A percentile compares a stretch with the other conserved stretches of the same genome.
phyloP scores from a whole-genome alignment of 2,329 filamentous ascomycete genomes.

The Aspergillus fructus region DNA sequence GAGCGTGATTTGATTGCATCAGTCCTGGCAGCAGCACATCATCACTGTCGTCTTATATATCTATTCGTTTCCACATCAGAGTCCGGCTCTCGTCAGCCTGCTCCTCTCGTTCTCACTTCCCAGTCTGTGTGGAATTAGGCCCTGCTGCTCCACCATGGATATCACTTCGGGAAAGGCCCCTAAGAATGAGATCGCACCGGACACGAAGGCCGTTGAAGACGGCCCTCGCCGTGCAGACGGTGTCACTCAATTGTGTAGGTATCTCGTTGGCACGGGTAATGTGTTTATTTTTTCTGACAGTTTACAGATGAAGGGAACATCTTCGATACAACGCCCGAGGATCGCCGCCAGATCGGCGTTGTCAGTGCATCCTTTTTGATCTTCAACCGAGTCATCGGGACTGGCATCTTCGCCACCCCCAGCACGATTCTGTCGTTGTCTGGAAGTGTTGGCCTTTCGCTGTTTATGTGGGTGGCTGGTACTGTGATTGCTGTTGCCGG shows the following conservation, averaged over 20 bases:
- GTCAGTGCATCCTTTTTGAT: constrained; percentile 47
- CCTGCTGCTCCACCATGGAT: constrained; percentile 7
- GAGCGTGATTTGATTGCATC: constrained; percentile 26
- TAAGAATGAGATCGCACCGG: constrained; percentile 20
- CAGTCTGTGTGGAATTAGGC: background rate
- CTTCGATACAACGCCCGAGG: constrained; percentile 34
- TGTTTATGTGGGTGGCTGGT: constrained; percentile 52
- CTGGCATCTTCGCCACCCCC: constrained; percentile 52
- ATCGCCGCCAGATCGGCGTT: constrained; percentile 41
- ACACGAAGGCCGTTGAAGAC: constrained; percentile 24
- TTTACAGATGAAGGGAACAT: constrained; percentile 37
- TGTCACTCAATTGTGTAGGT: constrained; percentile 35
- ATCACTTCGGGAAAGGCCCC: constrained; percentile 12
- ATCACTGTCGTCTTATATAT: constrained; percentile 18
- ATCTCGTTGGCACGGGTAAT: background rate
- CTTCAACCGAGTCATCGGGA: constrained; percentile 51
- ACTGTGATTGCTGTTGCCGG: constrained; percentile 49
- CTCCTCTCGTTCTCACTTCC: background rate
- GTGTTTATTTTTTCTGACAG: constrained; percentile 9
- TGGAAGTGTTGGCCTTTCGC: constrained; percentile 47
- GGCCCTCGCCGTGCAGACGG: constrained; percentile 30
- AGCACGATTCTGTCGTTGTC: constrained; percentile 46
- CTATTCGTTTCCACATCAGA: background rate
- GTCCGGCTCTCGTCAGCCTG: background rate
- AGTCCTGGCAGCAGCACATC: constrained; percentile 31